Evolutionary conservation across 805 yeast species (phyloP).

Genomic region (Lachancea waltii): DNA sequence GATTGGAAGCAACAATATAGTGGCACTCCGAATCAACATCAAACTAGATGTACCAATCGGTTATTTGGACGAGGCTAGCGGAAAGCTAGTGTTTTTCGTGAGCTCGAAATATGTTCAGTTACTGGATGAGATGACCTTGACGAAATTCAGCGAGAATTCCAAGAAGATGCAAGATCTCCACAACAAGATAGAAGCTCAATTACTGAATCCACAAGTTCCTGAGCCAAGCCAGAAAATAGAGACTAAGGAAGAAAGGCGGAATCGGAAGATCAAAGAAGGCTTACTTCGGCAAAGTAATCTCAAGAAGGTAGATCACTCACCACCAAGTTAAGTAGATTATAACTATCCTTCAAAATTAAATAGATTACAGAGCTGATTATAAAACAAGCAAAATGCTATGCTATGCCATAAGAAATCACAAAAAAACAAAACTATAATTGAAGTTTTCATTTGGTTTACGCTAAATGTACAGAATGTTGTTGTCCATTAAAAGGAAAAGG

Average conservation of each 20-base stretch:
- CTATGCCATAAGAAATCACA: constrained; percentile 1
- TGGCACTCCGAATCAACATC: constrained; percentile 65
- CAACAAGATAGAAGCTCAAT: constrained; percentile 33
- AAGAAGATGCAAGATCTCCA: constrained; percentile 47
- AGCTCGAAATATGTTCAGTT: constrained; percentile 43
- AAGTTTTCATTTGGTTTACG: constrained; percentile 1
- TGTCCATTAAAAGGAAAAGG: constrained; percentile 4
- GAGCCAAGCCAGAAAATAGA: constrained; percentile 27
- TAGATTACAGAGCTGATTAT: constrained; percentile 4
- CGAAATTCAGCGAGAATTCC: constrained; percentile 61
- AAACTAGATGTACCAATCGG: constrained; percentile 77
- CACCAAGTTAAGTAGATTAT: neutral
- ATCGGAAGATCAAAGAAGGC: constrained; percentile 47
- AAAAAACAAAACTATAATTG: constrained; percentile 4
- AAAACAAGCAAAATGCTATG: neutral
- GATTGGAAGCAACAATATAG: constrained; percentile 69
- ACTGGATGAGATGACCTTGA: constrained; percentile 49
- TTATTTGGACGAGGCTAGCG: constrained; percentile 33
- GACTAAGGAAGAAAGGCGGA: constrained; percentile 52
- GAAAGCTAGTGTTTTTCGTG: constrained; percentile 41
- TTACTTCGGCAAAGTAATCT: constrained; percentile 24
- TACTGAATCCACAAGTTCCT: constrained; percentile 19
- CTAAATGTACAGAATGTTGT: constrained; percentile 9
- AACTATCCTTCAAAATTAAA: constrained; percentile 4
- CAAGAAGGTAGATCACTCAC: too few species aligned